These are phyloP conservation scores for Podaxis sp. DNA, from an alignment of 768 basidiomycete species.

Conservation along the genomic window DNA sequence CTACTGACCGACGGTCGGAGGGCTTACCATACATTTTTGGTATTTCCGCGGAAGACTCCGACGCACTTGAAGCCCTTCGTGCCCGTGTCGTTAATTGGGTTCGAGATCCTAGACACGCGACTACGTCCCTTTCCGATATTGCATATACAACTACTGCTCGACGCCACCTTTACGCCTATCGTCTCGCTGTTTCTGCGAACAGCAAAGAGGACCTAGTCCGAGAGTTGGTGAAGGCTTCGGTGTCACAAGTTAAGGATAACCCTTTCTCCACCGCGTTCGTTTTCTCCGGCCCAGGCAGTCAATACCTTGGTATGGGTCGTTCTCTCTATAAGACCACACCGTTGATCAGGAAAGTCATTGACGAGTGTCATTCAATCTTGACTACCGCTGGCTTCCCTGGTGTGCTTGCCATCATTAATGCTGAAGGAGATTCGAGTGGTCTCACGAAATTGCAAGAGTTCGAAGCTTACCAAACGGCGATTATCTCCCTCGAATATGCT, in stretches of 20 bases:
- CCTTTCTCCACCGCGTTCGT: slow-evolving; percentile 51
- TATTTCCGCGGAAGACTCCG: slow-evolving; percentile 57
- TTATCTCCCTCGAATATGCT: slow-evolving; percentile 64
- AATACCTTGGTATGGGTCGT: slow-evolving; percentile 64
- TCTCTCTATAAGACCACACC: slow-evolving; percentile 50
- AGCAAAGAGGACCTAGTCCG: slow-evolving; percentile 44
- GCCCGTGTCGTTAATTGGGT: slow-evolving; percentile 49
- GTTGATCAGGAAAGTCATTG: slow-evolving; percentile 51
- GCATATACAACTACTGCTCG: slow-evolving; percentile 71
- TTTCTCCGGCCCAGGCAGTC: slow-evolving; percentile 73
- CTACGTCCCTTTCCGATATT: slow-evolving; percentile 40
- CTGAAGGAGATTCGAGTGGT: slow-evolving; percentile 15
- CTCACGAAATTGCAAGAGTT: slow-evolving; percentile 30
- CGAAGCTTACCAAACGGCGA: slow-evolving; percentile 50
- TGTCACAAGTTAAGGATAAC: slow-evolving; percentile 28
- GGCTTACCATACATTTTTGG: slow-evolving; percentile 46
- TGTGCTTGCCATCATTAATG: slow-evolving; percentile 44
- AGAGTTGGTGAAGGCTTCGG: slow-evolving; percentile 37
- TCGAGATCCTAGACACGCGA: slow-evolving; percentile 21
- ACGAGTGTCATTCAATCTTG: slow-evolving; percentile 58
- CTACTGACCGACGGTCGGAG: background rate
- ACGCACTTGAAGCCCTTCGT: slow-evolving; percentile 48
- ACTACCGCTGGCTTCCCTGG: slow-evolving; percentile 48
- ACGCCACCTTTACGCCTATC: slow-evolving; percentile 52
- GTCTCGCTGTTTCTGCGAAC: slow-evolving; percentile 48